Evolutionary conservation across 2,329 filamentous ascomycete species (phyloP), one percentile per base, ranked within the genome.

Genomic region (Aspergillus viridinutans): DNA sequence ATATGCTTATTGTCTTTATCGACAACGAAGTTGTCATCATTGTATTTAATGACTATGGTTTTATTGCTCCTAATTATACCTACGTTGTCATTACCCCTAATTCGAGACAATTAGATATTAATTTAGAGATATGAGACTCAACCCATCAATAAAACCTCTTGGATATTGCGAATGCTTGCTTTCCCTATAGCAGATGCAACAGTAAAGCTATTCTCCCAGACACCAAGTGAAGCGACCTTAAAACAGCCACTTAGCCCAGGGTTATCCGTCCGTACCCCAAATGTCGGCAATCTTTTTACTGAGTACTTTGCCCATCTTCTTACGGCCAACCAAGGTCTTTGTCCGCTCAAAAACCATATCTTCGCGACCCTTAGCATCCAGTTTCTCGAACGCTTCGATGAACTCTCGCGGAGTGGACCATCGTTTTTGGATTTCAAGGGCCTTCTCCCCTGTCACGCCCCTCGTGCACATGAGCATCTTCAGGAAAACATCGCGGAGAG

Each of bases 391-490:
- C 0, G 88, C 89, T 66, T 86, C 83, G n/a, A 90, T 76, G 52
- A 94, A 84, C 1, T 85, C 84, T 57, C 83, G 78, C 0, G 90
- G 90, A 1, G 90, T 93, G 61, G 81, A 84, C 88, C 90, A 94
- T n/a, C 80, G 76, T 63, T 85, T 86, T 68, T 93, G 90, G 12
- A 94, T 90, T 72, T 90, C 89, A 4, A 92, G 72, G 0, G 90
- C 90, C 65, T 89, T 90, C 64, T 92, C 89, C 3, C 87, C 88
- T 0, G 88, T 90, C 12, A 94, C 79, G 1, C 89, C 88, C 54
- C 83, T 83, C 1, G 84, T 90, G 61, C 88, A 90, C 89, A 94
- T 92, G 50, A 94, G 80, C 89, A 94, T 93, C 72, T 92, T 92
- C 26, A 94, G 76, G 64, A 85, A 93, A 0, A 92, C 72, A 64